Evolutionary conservation across 257 asterid genomes (phyloP).

Genomic region (Solanum rostratum): DNA sequence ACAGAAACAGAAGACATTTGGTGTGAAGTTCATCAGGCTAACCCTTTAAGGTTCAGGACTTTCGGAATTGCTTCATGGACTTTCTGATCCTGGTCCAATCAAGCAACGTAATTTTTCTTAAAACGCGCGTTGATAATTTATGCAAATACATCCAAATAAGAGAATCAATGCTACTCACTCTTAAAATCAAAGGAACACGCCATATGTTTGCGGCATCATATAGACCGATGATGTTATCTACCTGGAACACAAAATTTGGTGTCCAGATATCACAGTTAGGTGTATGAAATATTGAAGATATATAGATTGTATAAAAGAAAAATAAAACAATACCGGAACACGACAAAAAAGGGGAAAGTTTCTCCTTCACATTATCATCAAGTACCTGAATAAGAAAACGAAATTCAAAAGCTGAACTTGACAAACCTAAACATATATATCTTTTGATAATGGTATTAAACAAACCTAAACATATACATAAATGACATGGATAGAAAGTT

Average conservation of each 20-base stretch:
- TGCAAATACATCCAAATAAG: background rate
- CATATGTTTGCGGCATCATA: too few relatives aligned
- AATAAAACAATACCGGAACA: conserved; percentile 41
- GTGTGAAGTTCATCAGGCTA: conserved; percentile 18
- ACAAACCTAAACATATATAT: too few relatives aligned
- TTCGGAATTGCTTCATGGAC: conserved; percentile 71
- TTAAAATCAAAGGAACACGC: too few relatives aligned
- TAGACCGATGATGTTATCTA: too few relatives aligned
- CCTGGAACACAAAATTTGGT: conserved; percentile 15
- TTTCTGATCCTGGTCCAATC: conserved; percentile 43
- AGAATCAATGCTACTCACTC: conserved; percentile 25
- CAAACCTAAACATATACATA: too few relatives aligned
- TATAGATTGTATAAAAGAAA: background rate
- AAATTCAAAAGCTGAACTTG: too few relatives aligned
- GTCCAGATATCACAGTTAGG: background rate
- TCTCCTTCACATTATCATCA: too few relatives aligned
- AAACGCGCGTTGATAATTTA: background rate
- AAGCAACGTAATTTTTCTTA: background rate
- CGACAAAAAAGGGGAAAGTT: conserved; percentile 28
- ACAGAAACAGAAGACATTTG: background rate
- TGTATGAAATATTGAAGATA: background rate
- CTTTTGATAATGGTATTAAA: too few relatives aligned
- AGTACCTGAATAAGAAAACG: too few relatives aligned
- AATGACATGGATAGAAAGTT: too few relatives aligned
- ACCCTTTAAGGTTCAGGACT: conserved; percentile 56